These are phyloP conservation scores for Aureobasidium melanogenum DNA, from an alignment of 2,329 filamentous ascomycete genomes.

Conservation along the genomic window DNA sequence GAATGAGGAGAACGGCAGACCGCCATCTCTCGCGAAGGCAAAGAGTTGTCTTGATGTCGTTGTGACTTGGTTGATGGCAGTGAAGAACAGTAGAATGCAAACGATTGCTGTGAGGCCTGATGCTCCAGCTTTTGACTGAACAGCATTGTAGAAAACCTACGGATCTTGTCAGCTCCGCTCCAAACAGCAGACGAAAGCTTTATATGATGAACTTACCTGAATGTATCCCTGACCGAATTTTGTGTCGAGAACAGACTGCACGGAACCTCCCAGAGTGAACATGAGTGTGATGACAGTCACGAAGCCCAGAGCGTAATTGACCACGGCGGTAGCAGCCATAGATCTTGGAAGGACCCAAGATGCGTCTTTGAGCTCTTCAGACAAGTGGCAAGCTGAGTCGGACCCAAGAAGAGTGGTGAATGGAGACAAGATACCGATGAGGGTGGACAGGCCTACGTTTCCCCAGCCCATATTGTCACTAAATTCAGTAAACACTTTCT, in stretches of 20 bases:
- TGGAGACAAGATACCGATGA: constrained; percentile 25
- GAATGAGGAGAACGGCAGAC: constrained; percentile 29
- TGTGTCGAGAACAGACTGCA: constrained; percentile 19
- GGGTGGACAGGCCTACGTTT: constrained; percentile 20
- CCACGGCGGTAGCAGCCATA: constrained; percentile 19
- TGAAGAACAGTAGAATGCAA: constrained; percentile 9
- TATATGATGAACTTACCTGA: constrained; percentile 10
- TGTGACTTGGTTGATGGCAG: constrained; percentile 8
- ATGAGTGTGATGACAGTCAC: constrained; percentile 22
- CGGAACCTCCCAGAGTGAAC: constrained; percentile 22
- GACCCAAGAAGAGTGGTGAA: constrained; percentile 19
- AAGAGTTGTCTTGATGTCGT: constrained; percentile 18
- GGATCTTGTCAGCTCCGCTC: constrained; percentile 21
- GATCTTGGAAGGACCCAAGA: constrained; percentile 21
- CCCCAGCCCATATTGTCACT: constrained; percentile 31
- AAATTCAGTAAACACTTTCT: constrained; percentile 30
- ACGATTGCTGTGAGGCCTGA: constrained; percentile 8
- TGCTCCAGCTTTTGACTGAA: constrained; percentile 3
- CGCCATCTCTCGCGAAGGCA: constrained; percentile 36
- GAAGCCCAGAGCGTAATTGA: constrained; percentile 30
- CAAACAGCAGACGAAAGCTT: constrained; percentile 18
- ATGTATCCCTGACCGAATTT: constrained; percentile 5
- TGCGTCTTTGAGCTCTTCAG: constrained; percentile 24
- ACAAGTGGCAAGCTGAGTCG: constrained; percentile 18
- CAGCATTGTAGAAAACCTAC: constrained; percentile 13